These are phyloP conservation scores for Salix arbutifolia DNA, from an alignment of 345 rosid genomes.

Conservation along the genomic window DNA sequence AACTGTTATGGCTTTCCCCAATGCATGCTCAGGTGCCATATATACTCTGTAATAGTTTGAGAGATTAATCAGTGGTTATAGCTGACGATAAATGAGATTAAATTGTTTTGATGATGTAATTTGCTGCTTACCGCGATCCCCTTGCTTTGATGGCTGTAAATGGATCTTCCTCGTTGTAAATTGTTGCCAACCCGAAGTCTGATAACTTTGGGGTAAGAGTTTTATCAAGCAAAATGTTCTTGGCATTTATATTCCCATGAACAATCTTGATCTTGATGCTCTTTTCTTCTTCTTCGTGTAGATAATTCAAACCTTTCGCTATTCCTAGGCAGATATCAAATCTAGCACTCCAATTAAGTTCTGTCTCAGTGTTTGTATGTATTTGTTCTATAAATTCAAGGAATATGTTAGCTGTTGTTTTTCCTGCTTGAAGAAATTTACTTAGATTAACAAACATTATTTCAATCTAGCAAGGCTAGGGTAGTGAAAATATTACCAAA, in stretches of 20 bases:
- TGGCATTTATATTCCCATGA: constrained; percentile 15
- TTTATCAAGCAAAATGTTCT: constrained; percentile 18
- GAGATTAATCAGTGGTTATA: not conserved
- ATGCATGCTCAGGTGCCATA: constrained; percentile 21
- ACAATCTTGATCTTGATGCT: not conserved
- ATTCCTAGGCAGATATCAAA: constrained; percentile 11
- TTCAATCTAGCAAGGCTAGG: no score
- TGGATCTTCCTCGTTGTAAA: constrained; percentile 13
- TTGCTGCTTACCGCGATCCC: not conserved
- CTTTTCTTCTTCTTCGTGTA: constrained; percentile 5
- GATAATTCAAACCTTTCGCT: constrained; percentile 14
- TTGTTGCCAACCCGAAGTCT: constrained; percentile 8
- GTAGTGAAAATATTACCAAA: not conserved
- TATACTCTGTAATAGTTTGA: constrained; percentile 5
- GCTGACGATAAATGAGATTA: not conserved
- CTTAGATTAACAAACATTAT: no score
- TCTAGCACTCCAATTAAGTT: constrained; percentile 5
- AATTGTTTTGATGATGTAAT: not conserved
- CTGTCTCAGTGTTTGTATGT: not conserved
- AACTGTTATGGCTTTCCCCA: constrained; percentile 1
- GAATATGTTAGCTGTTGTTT: no score
- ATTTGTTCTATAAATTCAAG: not conserved
- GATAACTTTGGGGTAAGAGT: not conserved
- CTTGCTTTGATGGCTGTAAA: not conserved
- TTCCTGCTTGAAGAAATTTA: no score